phyloP scores from a whole-genome alignment of 805 yeast genomes.

The Candida ortonii region DNA sequence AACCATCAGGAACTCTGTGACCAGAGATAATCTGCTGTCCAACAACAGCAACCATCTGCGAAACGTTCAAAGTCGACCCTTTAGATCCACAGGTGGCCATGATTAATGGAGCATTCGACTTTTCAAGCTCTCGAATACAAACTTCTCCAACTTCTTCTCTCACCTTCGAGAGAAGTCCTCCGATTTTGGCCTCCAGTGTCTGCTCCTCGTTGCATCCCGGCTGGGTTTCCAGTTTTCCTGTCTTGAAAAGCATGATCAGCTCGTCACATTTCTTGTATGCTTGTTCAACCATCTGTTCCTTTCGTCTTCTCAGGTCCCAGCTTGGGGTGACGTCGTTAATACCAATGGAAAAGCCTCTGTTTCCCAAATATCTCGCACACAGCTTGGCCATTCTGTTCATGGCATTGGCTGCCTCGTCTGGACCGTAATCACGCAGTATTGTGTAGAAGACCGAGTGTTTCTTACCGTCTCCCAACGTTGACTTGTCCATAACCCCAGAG shows the following conservation, averaged over 20 bases:
- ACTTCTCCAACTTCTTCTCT: conserved; percentile 99
- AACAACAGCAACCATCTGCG: conserved; percentile 99
- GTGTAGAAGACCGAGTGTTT: conserved; percentile 95
- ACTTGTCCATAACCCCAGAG: conserved; percentile 96
- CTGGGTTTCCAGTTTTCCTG: conserved; percentile 92
- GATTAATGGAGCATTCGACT: conserved; percentile 90
- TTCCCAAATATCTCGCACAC: conserved; percentile 92
- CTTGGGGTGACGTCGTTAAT: conserved; percentile 97
- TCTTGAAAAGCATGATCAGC: conserved; percentile 69
- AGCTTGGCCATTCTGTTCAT: conserved; percentile 99
- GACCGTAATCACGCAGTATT: conserved; percentile 93
- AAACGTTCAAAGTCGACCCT: conserved; percentile 95
- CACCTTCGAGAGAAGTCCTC: conserved; percentile 92
- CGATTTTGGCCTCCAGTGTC: conserved; percentile 95
- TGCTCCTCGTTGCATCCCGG: conserved; percentile 99
- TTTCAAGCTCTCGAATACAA: conserved; percentile 87
- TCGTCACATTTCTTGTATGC: conserved; percentile 93
- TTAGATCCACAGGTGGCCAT: conserved; percentile 99
- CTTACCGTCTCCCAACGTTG: conserved; percentile 95
- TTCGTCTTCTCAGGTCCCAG: conserved; percentile 63
- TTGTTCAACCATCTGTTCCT: conserved; percentile 83
- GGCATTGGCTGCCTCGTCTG: conserved; percentile 90
- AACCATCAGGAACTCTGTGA: conserved; percentile 99
- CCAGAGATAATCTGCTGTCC: conserved; percentile 99
- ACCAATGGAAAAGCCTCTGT: conserved; percentile 96